A percentile compares a stretch with the other conserved stretches of the same genome.
phyloP scores from a whole-genome alignment of 1,284 basidiomycete genomes.

The Vanrija sp. region DNA sequence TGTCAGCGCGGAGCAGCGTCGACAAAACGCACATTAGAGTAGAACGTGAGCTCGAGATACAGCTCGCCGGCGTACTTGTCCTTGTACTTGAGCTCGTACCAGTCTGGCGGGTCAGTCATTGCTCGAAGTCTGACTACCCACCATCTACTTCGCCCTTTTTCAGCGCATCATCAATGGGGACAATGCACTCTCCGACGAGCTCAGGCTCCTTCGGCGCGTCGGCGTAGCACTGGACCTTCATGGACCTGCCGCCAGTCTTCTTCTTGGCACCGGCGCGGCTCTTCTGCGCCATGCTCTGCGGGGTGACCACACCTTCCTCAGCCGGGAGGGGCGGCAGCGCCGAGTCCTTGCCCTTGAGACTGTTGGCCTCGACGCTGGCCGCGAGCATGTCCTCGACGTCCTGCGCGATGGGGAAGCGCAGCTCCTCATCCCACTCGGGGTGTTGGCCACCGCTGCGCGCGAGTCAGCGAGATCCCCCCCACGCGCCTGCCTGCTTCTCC shows the following conservation, averaged over 20 bases:
- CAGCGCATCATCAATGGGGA: slow-evolving; percentile 84
- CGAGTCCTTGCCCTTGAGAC: slow-evolving; percentile 28
- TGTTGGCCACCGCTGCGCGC: slow-evolving; percentile 78
- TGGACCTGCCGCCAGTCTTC: slow-evolving; percentile 55
- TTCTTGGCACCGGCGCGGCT: slow-evolving; percentile 50
- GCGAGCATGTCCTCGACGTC: slow-evolving; percentile 66
- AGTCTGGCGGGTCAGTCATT: slow-evolving; percentile 59
- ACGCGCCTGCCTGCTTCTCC: too few relatives aligned
- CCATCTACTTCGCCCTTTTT: slow-evolving; percentile 96
- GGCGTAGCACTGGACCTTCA: slow-evolving; percentile 85
- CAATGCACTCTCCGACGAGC: slow-evolving; percentile 83
- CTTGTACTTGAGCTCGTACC: slow-evolving; percentile 85
- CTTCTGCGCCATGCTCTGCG: slow-evolving; percentile 52
- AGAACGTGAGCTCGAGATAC: slow-evolving; percentile 91
- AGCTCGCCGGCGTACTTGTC: slow-evolving; percentile 91
- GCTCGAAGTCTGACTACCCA: slow-evolving; percentile 51
- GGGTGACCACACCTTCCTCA: slow-evolving; percentile 34
- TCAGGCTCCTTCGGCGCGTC: slow-evolving; percentile 94
- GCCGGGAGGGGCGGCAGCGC: slow-evolving; percentile 9
- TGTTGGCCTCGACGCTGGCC: slow-evolving; percentile 52
- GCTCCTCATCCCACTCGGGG: slow-evolving; percentile 97
- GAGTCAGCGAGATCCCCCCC: background rate
- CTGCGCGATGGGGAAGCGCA: slow-evolving; percentile 86
- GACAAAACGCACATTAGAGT: slow-evolving; percentile 73
- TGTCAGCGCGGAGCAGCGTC: background rate